Conservation (phyloP, 2,329 filamentous ascomycete genomes). For the Aureobasidium melanogenum region DNA sequence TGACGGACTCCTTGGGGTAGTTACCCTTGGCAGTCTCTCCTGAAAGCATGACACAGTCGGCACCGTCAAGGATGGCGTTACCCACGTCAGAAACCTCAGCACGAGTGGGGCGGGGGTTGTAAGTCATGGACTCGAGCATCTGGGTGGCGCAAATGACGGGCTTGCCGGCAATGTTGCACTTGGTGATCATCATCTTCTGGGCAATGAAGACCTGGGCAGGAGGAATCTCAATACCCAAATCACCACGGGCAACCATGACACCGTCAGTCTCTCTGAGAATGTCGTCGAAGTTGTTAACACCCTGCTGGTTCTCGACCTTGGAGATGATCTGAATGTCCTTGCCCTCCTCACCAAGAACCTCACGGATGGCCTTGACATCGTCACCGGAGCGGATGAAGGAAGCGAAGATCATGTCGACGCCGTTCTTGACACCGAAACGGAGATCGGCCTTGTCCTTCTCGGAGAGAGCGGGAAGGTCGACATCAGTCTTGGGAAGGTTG, state of each 20-base stretch:
- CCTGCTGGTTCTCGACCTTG: constrained; percentile 99
- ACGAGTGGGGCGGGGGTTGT: constrained; percentile 95
- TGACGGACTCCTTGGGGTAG: constrained; percentile 87
- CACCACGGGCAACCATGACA: constrained; percentile 99
- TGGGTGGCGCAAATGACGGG: constrained; percentile 98
- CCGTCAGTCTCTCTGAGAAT: constrained; percentile 94
- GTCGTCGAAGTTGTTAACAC: constrained; percentile 98
- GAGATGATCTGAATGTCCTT: constrained; percentile 98
- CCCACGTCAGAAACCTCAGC: constrained; percentile 98
- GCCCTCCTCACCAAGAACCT: constrained; percentile 82
- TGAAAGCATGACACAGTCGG: constrained; percentile 99
- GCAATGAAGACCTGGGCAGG: constrained; percentile 97
- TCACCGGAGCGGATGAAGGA: constrained; percentile 93
- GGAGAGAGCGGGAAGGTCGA: constrained; percentile 92
- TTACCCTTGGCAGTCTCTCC: constrained; percentile 97
- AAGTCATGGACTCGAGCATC: constrained; percentile 99
- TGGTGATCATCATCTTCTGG: constrained; percentile 99
- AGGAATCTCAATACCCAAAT: constrained; percentile 96
- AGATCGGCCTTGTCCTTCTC: constrained; percentile 97
- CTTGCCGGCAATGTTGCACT: constrained; percentile 99
- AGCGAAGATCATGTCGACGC: constrained; percentile 97
- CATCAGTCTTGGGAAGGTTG: constrained; percentile 97
- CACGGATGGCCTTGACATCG: constrained; percentile 87
- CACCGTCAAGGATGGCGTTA: constrained; percentile 94
- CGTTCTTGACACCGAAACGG: constrained; percentile 94